These are phyloP conservation scores for Maudiozyma turicensis DNA, from an alignment of 805 yeast species.

Conservation along the genomic window DNA sequence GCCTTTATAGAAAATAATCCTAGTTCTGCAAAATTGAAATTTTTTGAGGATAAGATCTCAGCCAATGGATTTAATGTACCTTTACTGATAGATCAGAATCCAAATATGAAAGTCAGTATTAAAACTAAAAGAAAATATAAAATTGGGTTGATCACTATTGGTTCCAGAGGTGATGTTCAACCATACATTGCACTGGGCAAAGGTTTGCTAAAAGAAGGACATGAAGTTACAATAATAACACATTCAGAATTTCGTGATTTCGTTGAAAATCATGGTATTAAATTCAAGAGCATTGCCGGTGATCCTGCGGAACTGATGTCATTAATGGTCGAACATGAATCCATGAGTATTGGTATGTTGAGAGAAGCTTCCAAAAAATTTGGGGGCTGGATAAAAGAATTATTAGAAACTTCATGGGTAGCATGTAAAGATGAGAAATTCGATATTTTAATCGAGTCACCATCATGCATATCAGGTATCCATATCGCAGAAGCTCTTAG, in stretches of 20 bases:
- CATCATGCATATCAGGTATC: conserved; percentile 90
- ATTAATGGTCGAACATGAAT: conserved; percentile 84
- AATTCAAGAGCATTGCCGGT: conserved; percentile 74
- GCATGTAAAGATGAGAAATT: conserved; percentile 59
- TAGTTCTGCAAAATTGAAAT: conserved; percentile 50
- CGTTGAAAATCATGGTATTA: conserved; percentile 58
- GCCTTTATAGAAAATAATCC: conserved; percentile 11
- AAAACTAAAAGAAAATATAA: conserved; percentile 46
- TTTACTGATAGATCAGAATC: conserved; percentile 56
- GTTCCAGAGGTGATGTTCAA: conserved; percentile 94
- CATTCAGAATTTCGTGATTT: conserved; percentile 74
- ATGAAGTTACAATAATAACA: conserved; percentile 73
- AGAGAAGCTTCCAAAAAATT: conserved; percentile 77
- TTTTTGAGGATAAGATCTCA: conserved; percentile 58
- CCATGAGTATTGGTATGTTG: conserved; percentile 71
- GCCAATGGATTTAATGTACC: conserved; percentile 60
- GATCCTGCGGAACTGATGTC: conserved; percentile 89
- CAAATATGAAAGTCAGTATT: conserved; percentile 40
- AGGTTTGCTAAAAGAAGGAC: conserved; percentile 74
- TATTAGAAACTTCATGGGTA: conserved; percentile 66
- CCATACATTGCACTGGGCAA: conserved; percentile 88
- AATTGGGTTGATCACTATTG: conserved; percentile 74
- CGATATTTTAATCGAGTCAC: conserved; percentile 87
- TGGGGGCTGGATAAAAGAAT: conserved; percentile 71
- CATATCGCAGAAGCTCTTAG: conserved; percentile 89